These are phyloP conservation scores for Ricinus communis DNA, from an alignment of 345 rosid species.

Conservation along the genomic window DNA sequence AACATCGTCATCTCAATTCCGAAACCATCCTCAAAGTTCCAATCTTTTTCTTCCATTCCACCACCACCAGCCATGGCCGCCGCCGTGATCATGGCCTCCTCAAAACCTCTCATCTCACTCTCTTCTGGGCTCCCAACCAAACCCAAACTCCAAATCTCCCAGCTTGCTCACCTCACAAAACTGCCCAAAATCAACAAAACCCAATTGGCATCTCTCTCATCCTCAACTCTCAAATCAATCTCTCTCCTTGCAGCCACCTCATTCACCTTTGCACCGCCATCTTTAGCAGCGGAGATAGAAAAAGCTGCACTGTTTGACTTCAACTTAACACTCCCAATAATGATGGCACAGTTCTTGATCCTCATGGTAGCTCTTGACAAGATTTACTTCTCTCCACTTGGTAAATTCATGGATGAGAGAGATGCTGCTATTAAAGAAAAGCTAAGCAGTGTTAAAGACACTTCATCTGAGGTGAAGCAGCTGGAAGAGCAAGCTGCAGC, in stretches of 20 bases:
- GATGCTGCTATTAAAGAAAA: slow-evolving; percentile 77
- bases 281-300: slow-evolving; percentile 75
- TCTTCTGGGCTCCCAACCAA: slow-evolving; percentile 31
- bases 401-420: slow-evolving; percentile 84
- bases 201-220: slow-evolving; percentile 36
- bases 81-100: slow-evolving; percentile 73
- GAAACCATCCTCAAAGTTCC: neutral
- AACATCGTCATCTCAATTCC: neutral
- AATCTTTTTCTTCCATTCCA: neutral
- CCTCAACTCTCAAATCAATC: slow-evolving; percentile 55
- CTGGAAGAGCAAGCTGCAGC: slow-evolving; percentile 83
- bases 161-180: slow-evolving; percentile 36
- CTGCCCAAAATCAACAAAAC: slow-evolving; percentile 33
- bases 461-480: slow-evolving; percentile 75
- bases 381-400: slow-evolving; percentile 73
- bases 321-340: slow-evolving; percentile 87
- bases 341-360: slow-evolving; percentile 71
- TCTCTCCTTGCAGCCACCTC: slow-evolving; percentile 56
- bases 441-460: slow-evolving; percentile 76
- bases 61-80: slow-evolving; percentile 61
- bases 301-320: slow-evolving; percentile 93
- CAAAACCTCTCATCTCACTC: slow-evolving; percentile 36
- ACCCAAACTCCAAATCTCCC: slow-evolving; percentile 40
- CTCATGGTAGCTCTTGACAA: slow-evolving; percentile 90
- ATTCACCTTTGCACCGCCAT: slow-evolving; percentile 56